These are phyloP conservation scores for Leccinum obscurum DNA, from an alignment of 768 basidiomycete species.

Conservation along the genomic window DNA sequence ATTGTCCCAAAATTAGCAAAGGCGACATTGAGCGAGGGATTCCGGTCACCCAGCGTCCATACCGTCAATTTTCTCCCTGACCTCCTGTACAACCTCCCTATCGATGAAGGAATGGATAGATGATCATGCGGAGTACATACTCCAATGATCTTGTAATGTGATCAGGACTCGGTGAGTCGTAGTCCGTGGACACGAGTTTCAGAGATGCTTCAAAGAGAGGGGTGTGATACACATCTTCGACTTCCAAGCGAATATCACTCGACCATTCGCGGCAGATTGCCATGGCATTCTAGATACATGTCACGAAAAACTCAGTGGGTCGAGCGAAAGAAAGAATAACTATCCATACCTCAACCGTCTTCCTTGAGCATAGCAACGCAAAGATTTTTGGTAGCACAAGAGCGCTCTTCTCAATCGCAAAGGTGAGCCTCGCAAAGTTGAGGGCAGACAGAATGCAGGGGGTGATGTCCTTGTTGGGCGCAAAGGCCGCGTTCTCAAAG, in stretches of 20 bases:
- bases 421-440: slow-evolving; percentile 54
- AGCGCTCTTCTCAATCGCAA: slow-evolving; percentile 21
- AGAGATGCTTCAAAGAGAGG: slow-evolving; percentile 49
- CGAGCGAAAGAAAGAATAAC: not conserved
- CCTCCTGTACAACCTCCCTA: not conserved
- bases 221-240: slow-evolving; percentile 47
- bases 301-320: not conserved
- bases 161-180: slow-evolving; percentile 34
- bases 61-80: too few relatives aligned
- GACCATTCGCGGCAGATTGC: slow-evolving; percentile 52
- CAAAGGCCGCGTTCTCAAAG: slow-evolving; percentile 44
- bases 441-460: slow-evolving; percentile 58
- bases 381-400: slow-evolving; percentile 16
- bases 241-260: slow-evolving; percentile 43
- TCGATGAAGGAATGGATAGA: not conserved
- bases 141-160: slow-evolving; percentile 30
- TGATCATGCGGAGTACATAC: slow-evolving; percentile 10
- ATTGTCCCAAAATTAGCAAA: too few relatives aligned
- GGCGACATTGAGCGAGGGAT: too few relatives aligned
- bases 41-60: too few relatives aligned
- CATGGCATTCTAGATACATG: slow-evolving; percentile 46
- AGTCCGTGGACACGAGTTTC: slow-evolving; percentile 35
- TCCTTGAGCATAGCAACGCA: slow-evolving; percentile 9
- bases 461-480: slow-evolving; percentile 30
- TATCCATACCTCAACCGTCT: slow-evolving; percentile 23